A percentile compares a stretch with the other conserved stretches of the same genome.
These are phyloP conservation scores for Ophiocordyceps camponoti-saundersi DNA, from an alignment of 2,329 filamentous ascomycete species.

Conservation along the genomic window DNA sequence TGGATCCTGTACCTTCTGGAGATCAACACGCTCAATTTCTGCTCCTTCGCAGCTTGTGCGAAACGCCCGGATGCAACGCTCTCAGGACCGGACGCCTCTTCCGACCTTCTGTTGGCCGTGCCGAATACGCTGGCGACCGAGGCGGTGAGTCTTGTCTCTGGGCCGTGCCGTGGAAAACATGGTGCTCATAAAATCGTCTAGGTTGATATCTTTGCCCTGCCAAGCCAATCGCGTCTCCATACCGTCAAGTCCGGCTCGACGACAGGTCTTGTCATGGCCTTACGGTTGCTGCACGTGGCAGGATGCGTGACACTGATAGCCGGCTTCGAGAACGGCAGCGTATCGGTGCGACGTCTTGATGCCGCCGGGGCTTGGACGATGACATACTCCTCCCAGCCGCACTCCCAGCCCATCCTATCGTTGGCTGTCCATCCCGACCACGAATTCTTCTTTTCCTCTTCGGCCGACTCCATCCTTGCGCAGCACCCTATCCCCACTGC, in stretches of 20 bases:
- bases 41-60: constrained; percentile 54
- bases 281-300: constrained; percentile 40
- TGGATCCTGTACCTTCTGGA: constrained; percentile 74
- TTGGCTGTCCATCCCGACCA: constrained; percentile 35
- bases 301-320: constrained; percentile 45
- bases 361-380: constrained; percentile 23
- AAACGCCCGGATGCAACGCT: constrained; percentile 10
- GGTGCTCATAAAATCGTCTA: constrained; percentile 8
- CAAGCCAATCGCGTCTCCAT: constrained; percentile 52
- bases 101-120: constrained; percentile 53
- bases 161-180: too few species aligned
- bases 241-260: constrained; percentile 31
- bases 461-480: constrained; percentile 63
- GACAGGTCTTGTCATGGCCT: constrained; percentile 78
- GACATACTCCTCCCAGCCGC: constrained; percentile 49
- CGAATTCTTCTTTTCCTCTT: constrained; percentile 58
- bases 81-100: constrained; percentile 7
- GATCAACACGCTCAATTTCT: constrained; percentile 94
- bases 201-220: constrained; percentile 74
- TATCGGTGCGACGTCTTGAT: constrained; percentile 43
- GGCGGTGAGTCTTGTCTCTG: constrained; percentile 31
- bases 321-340: constrained; percentile 75
- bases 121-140: constrained; percentile 63
- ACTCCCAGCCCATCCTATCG: constrained; percentile 70
- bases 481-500: constrained; percentile 49